Evolutionary conservation across 495 filamentous ascomycete genomes (phyloP).

Genomic region (Lophium mytilinum): DNA sequence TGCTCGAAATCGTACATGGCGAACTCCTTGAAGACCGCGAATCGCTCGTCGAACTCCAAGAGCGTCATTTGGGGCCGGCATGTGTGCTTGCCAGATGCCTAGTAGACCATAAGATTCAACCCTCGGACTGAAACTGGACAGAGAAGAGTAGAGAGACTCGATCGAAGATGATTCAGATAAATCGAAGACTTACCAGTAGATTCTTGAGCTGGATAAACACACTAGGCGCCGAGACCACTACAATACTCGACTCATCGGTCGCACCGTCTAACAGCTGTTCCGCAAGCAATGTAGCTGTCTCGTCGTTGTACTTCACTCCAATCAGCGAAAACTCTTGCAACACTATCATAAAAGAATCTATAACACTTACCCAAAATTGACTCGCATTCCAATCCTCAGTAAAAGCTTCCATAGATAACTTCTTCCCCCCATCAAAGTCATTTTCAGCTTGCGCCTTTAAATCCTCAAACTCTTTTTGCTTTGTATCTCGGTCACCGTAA

Average conservation of each 20-base stretch:
- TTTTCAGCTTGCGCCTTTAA: slow-evolving; percentile 45
- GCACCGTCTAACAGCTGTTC: slow-evolving; percentile 52
- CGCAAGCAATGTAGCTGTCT: slow-evolving; percentile 56
- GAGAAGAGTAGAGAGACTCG: neutral
- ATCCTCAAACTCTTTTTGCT: slow-evolving; percentile 53
- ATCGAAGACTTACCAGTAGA: slow-evolving; percentile 43
- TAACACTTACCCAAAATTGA: slow-evolving; percentile 61
- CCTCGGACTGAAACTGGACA: neutral
- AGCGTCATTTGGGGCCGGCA: slow-evolving; percentile 49
- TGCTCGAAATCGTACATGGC: slow-evolving; percentile 62
- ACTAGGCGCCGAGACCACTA: slow-evolving; percentile 64
- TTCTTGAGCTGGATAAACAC: slow-evolving; percentile 70
- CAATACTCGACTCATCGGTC: slow-evolving; percentile 45
- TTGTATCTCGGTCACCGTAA: slow-evolving; percentile 57
- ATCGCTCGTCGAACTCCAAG: slow-evolving; percentile 65
- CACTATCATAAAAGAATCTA: neutral
- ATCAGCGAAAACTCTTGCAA: neutral
- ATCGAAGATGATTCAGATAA: slow-evolving; percentile 2
- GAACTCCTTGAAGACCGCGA: slow-evolving; percentile 63
- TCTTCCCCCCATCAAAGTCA: slow-evolving; percentile 37
- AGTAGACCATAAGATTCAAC: neutral
- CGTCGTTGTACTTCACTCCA: slow-evolving; percentile 53
- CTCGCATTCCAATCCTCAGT: slow-evolving; percentile 73
- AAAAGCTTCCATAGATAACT: slow-evolving; percentile 63
- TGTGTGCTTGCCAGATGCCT: slow-evolving; percentile 17